A percentile compares a stretch with the other conserved stretches of the same genome.
These are phyloP conservation scores for Blastocystis sp. DNA, from an alignment of 352 stramenopile genomes.

Conservation along the genomic window DNA sequence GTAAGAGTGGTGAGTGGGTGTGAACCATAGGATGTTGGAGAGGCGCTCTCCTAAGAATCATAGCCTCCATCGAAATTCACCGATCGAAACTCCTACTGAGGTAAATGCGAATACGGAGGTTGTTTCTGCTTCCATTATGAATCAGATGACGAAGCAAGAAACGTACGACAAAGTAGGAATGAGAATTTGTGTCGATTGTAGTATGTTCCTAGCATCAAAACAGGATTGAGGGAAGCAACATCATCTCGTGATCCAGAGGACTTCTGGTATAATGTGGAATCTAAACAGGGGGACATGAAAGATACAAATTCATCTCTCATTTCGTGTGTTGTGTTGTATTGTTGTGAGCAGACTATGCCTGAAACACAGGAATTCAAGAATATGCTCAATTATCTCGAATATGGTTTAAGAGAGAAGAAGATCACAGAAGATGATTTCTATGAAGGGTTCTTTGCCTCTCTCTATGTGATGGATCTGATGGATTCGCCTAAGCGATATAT, in stretches of 20 bases:
- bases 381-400: neutral
- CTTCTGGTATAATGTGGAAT: conserved; percentile 46
- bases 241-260: neutral
- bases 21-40: conserved; percentile 17
- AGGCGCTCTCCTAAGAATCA: neutral
- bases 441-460: neutral
- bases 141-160: neutral
- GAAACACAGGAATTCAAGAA: neutral
- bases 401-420: neutral
- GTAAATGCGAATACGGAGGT: neutral
- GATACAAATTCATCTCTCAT: neutral
- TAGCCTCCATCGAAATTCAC: neutral
- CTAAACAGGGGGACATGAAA: conserved; percentile 3
- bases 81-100: neutral
- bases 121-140: neutral
- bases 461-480: neutral
- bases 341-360: neutral
- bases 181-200: neutral
- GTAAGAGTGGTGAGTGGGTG: neutral
- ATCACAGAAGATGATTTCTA: neutral
- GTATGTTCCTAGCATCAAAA: neutral
- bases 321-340: neutral
- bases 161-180: neutral
- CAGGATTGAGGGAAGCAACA: conserved; percentile 10
- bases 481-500: neutral